A percentile compares a stretch with the other conserved stretches of the same genome.
phyloP scores from a whole-genome alignment of 768 basidiomycete genomes.

The Sarcomyxa edulis region DNA sequence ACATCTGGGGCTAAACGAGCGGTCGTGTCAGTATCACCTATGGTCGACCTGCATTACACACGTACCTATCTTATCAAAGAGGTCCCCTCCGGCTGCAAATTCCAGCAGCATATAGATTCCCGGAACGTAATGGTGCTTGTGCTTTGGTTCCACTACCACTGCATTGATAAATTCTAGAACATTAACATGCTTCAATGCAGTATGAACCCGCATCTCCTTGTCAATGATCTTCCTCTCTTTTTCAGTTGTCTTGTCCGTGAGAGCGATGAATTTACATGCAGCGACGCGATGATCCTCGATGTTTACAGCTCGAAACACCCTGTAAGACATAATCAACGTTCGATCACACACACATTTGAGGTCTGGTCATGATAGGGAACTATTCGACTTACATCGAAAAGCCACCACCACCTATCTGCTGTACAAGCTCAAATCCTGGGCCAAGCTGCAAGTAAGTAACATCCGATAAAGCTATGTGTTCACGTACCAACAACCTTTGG shows the following conservation, averaged over 20 bases:
- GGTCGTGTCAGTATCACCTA: background rate
- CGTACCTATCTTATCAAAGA: conserved; percentile 98
- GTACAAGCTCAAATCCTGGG: conserved; percentile 63
- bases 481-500: conserved; percentile 37
- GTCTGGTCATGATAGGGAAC: background rate
- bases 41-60: conserved; percentile 2
- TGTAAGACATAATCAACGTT: conserved; percentile 23
- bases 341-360: background rate
- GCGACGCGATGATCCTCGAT: conserved; percentile 60
- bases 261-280: conserved; percentile 79
- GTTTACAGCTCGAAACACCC: conserved; percentile 83
- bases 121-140: conserved; percentile 54
- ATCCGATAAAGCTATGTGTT: background rate
- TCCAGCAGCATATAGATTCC: conserved; percentile 93
- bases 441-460: background rate
- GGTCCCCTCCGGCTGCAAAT: conserved; percentile 87
- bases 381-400: conserved; percentile 66
- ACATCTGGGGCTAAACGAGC: conserved; percentile 83
- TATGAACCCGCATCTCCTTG: conserved; percentile 90
- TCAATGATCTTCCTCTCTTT: conserved; percentile 76
- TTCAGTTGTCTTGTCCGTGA: conserved; percentile 59
- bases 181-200: conserved; percentile 69
- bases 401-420: conserved; percentile 82
- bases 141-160: conserved; percentile 64
- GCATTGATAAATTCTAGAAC: conserved; percentile 84